Conservation (phyloP, 306 rosid genomes). For the Inga laurina region DNA sequence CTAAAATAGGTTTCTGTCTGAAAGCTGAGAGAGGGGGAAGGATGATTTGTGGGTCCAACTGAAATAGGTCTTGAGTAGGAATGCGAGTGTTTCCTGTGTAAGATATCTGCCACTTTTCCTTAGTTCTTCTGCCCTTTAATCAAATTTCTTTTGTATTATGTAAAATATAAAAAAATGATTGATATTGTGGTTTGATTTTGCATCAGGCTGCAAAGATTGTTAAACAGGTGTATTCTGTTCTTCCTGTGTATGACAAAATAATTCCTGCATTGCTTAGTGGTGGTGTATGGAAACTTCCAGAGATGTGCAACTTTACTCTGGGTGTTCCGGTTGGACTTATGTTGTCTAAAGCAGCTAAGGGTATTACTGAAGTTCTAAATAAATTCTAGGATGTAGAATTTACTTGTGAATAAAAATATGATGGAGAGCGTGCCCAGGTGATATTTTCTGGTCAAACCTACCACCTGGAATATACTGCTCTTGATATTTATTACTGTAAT, state of each 20-base stretch:
- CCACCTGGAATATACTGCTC: no score
- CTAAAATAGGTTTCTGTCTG: no score
- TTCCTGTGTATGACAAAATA: conserved; percentile 79
- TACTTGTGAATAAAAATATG: no score
- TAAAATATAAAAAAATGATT: not conserved
- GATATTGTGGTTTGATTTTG: conserved; percentile 40
- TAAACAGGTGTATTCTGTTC: conserved; percentile 79
- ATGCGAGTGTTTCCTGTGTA: no score
- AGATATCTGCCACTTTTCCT: not conserved
- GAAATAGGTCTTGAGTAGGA: not conserved
- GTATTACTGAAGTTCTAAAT: conserved; percentile 75
- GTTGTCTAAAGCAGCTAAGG: conserved; percentile 86
- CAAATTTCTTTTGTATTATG: not conserved
- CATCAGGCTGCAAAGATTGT: conserved; percentile 81
- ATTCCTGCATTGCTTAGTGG: conserved; percentile 66
- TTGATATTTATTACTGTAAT: no score
- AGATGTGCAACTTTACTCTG: conserved; percentile 66
- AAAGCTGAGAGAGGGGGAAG: no score
- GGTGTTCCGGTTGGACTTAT: conserved; percentile 94
- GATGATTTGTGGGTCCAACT: not conserved
- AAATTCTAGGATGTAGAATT: no score
- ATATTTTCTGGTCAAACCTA: no score
- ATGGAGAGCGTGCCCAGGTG: no score
- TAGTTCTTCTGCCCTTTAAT: conserved; percentile 12
- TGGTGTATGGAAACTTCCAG: conserved; percentile 82